These are phyloP conservation scores for Rhizopogon vinicolor DNA, from an alignment of 768 basidiomycete genomes.

Conservation along the genomic window DNA sequence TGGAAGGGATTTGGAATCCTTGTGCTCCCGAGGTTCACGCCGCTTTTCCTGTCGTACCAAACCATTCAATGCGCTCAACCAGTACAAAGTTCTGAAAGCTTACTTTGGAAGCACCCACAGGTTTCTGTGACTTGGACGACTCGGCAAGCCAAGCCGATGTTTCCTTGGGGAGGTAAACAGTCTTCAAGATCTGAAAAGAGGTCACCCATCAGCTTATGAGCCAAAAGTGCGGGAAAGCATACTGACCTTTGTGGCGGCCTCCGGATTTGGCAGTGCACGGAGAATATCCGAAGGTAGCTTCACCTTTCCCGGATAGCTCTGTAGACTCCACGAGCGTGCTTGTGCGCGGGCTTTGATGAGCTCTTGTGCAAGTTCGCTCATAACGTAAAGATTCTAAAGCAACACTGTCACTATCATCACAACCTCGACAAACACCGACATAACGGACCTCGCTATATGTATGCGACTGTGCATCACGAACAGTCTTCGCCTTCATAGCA, in stretches of 20 bases:
- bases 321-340: constrained; percentile 65
- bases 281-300: constrained; percentile 82
- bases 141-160: constrained; percentile 55
- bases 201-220: neutral
- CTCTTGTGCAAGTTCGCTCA: constrained; percentile 87
- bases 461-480: constrained; percentile 71
- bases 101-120: constrained; percentile 24
- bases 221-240: neutral
- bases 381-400: constrained; percentile 75
- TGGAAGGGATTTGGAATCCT: constrained; percentile 44
- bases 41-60: constrained; percentile 30
- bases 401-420: neutral
- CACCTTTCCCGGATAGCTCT: constrained; percentile 77
- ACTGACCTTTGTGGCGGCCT: constrained; percentile 59
- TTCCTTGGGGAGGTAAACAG: constrained; percentile 61
- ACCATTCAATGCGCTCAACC: neutral
- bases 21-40: constrained; percentile 34
- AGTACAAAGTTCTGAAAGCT: constrained; percentile 1
- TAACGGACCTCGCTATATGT: constrained; percentile 62
- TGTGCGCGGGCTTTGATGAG: constrained; percentile 69
- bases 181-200: constrained; percentile 55
- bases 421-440: neutral
- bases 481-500: constrained; percentile 79
- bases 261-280: constrained; percentile 59
- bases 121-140: constrained; percentile 34